Base-by-base conservation (phyloP, 768 basidiomycete species). In the Rhizopogon roseolus region DNA sequence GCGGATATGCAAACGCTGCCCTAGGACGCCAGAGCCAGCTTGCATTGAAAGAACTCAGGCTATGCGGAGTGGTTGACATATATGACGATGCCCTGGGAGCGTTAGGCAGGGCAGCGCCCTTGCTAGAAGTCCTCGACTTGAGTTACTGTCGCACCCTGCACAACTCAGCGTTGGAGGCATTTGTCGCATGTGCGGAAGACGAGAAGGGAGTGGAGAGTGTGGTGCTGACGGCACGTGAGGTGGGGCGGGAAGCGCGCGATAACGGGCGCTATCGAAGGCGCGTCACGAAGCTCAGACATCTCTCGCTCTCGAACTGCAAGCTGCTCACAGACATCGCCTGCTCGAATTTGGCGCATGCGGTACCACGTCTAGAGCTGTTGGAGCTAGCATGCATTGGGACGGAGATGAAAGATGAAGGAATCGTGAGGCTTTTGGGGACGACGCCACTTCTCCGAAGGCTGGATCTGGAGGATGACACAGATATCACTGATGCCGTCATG, bases 391-490 rank as follows among this genome's bases (percentile, higher is more conserved):
- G 85, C 8, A 81, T 95, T 22, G 86, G 89, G 11, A 63, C 76
- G 11, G 81, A 84, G 43, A 67, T 94, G 56, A 81, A 77, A 57
- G 84, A 90, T 56, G 81, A 80, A 2, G 93, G 92, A n/a, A 70
- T 97, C 6, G 71, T 91, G 16, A 76, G 76, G 41, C 75, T 97
- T 19, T 70, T 97, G 36, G 70, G 69, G 42, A 86, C 86, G 13
- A 86, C 85, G 2, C 88, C 88, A 1, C 66, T 76, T 56, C 83
- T 97, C 44, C 78, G 84, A 52, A 81, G 81, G 42, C 71, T 96
- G 39, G 94, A 97, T 65, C 72, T 97, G n/a, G 94, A 96, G 64
- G 89, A 92, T 58, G 90, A 90, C 6, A 67, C 70, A 11, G 79
- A 84, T 16, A 81, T 94, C 50, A 86, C 81, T 1, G 92, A 96